Conservation (phyloP, 345 rosid genomes). For the Draba incana region DNA sequence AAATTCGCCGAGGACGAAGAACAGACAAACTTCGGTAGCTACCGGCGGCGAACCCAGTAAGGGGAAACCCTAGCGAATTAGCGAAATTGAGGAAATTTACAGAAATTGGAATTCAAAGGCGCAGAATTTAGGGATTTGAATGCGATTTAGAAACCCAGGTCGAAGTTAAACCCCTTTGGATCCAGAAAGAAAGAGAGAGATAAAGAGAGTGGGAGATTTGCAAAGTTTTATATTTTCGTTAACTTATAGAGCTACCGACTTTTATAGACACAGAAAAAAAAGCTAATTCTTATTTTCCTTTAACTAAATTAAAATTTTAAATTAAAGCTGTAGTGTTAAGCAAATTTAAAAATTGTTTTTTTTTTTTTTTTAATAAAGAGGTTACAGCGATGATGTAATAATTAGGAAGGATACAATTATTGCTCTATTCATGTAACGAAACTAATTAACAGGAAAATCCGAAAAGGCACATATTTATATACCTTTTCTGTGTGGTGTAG, state of each 20-base stretch:
- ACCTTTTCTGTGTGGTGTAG: no score
- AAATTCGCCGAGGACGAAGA: slow-evolving; percentile 16
- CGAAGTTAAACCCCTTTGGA: slow-evolving; percentile 17
- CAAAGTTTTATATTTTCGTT: slow-evolving; percentile 18
- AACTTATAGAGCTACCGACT: slow-evolving; percentile 21
- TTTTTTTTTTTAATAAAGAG: not conserved
- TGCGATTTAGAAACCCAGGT: slow-evolving; percentile 5
- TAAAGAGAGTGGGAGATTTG: slow-evolving; percentile 22
- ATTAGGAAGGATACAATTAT: slow-evolving; percentile 5
- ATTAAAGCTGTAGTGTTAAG: no score
- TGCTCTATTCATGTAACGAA: slow-evolving; percentile 7
- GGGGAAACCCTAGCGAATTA: slow-evolving; percentile 6
- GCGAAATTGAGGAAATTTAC: not conserved
- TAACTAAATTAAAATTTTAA: not conserved
- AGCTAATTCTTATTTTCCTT: not conserved
- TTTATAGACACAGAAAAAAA: not conserved
- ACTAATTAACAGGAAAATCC: not conserved
- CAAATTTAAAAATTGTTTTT: not conserved
- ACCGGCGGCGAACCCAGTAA: slow-evolving; percentile 31
- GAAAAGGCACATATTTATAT: not conserved
- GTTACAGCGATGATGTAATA: slow-evolving; percentile 31
- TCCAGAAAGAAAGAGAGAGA: slow-evolving; percentile 14
- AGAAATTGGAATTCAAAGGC: not conserved
- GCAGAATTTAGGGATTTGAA: not conserved
- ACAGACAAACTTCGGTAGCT: slow-evolving; percentile 9